phyloP scores from a whole-genome alignment of 2,329 filamentous ascomycete genomes.

The Pestalotiopsis sp. region DNA sequence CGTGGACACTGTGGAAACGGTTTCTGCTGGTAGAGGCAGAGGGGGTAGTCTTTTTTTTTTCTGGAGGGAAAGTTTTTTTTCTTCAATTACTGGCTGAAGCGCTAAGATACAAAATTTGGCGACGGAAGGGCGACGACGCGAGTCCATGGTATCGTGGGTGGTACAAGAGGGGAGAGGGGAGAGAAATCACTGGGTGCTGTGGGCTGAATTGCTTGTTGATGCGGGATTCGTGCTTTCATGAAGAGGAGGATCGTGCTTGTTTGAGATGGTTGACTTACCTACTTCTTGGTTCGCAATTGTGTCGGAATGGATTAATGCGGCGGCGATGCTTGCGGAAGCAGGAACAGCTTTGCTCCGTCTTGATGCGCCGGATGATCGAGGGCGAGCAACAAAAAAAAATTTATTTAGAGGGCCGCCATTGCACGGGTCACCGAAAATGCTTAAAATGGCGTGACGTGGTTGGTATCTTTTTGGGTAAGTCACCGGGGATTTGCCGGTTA shows the following conservation, averaged over 20 bases:
- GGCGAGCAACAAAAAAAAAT: neutral
- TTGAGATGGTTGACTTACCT: neutral
- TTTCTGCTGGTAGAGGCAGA: neutral
- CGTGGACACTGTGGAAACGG: neutral
- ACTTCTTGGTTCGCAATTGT: neutral
- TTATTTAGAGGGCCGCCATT: neutral
- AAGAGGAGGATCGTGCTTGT: neutral
- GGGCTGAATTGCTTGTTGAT: neutral
- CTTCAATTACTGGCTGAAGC: neutral
- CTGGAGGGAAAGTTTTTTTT: neutral
- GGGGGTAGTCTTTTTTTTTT: neutral
- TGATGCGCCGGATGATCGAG: neutral
- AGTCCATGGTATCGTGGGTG: neutral
- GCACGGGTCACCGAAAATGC: neutral
- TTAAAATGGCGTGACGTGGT: neutral
- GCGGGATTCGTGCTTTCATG: neutral
- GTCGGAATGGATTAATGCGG: neutral
- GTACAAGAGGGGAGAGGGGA: neutral
- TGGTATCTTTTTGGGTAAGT: neutral
- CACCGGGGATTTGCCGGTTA: neutral
- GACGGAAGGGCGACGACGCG: neutral
- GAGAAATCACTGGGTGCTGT: neutral
- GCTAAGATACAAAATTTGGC: neutral
- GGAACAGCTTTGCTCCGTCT: conserved; percentile 1
- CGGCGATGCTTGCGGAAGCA: conserved; percentile 4